phyloP scores from a whole-genome alignment of 2,329 filamentous ascomycete genomes.

The Orbilia javanica region DNA sequence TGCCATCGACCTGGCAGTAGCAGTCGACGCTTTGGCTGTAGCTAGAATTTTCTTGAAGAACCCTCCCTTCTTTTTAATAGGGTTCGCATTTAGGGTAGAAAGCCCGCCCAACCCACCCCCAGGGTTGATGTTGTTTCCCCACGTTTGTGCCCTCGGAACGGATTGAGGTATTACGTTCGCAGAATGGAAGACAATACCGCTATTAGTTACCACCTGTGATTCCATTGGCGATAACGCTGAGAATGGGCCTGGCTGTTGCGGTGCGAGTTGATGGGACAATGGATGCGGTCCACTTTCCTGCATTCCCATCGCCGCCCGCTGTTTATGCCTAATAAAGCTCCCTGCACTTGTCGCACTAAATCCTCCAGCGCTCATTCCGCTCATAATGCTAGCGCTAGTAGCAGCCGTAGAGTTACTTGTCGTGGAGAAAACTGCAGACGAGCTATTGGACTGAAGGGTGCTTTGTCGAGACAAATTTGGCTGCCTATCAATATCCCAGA shows the following conservation, averaged over 20 bases:
- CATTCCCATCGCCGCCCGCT: constrained; percentile 70
- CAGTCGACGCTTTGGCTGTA: constrained; percentile 62
- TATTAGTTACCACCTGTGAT: constrained; percentile 63
- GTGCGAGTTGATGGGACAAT: constrained; percentile 36
- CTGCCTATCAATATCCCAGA: constrained; percentile 53
- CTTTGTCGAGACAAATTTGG: constrained; percentile 56
- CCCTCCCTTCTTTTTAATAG: constrained; percentile 63
- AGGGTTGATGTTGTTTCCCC: constrained; percentile 62
- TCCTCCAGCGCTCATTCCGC: constrained; percentile 86
- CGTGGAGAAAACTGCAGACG: constrained; percentile 65
- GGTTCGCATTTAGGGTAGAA: constrained; percentile 67
- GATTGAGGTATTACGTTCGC: constrained; percentile 63
- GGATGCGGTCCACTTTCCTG: constrained; percentile 69
- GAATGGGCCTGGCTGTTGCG: constrained; percentile 42
- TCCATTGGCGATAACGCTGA: constrained; percentile 59
- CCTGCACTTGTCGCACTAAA: constrained; percentile 96
- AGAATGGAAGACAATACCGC: constrained; percentile 65
- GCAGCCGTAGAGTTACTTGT: constrained; percentile 78
- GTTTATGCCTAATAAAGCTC: constrained; percentile 84
- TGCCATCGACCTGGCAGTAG: constrained; percentile 61
- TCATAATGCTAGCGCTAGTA: constrained; percentile 88
- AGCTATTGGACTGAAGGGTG: constrained; percentile 52
- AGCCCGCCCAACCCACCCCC: constrained; percentile 81
- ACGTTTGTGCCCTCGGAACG: constrained; percentile 63
- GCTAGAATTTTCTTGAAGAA: constrained; percentile 63